Evolutionary conservation across 805 yeast species (phyloP).

Genomic region (Candida alai): DNA sequence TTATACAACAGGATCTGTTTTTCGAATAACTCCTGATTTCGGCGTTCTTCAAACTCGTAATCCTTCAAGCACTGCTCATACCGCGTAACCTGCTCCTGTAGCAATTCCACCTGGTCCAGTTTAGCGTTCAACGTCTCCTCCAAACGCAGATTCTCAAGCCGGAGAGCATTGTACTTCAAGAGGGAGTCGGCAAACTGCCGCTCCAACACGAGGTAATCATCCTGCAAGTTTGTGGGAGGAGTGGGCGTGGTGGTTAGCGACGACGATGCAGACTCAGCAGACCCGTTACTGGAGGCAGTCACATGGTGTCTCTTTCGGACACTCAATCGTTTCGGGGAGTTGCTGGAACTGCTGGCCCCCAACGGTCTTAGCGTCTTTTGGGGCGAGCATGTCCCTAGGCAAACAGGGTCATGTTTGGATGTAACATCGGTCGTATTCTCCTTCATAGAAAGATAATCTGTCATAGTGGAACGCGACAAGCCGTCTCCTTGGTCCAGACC

Average conservation of each 20-base stretch:
- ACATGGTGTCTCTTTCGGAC: background rate
- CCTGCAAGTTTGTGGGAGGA: slow-evolving; percentile 1
- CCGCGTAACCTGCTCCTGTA: slow-evolving; percentile 19
- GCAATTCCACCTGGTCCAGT: slow-evolving; percentile 22
- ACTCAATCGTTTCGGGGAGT: no score
- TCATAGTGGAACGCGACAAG: no score
- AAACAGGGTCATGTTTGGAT: no score
- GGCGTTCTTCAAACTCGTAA: slow-evolving; percentile 26
- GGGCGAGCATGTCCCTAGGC: no score
- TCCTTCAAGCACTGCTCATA: slow-evolving; percentile 26
- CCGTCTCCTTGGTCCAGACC: no score
- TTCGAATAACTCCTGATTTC: slow-evolving; percentile 23
- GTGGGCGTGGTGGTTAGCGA: background rate
- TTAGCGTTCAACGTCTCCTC: slow-evolving; percentile 29
- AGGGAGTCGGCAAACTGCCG: slow-evolving; percentile 30
- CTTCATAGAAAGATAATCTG: no score
- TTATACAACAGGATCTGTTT: slow-evolving; percentile 31
- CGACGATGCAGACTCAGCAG: background rate
- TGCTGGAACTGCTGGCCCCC: no score
- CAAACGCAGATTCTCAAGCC: slow-evolving; percentile 26
- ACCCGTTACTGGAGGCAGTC: background rate
- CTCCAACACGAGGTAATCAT: slow-evolving; percentile 8
- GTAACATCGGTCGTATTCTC: no score
- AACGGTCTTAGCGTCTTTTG: no score
- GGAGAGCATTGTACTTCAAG: slow-evolving; percentile 21